Evolutionary conservation across 345 rosid species (phyloP).

Genomic region (Abelmoschus esculentus): DNA sequence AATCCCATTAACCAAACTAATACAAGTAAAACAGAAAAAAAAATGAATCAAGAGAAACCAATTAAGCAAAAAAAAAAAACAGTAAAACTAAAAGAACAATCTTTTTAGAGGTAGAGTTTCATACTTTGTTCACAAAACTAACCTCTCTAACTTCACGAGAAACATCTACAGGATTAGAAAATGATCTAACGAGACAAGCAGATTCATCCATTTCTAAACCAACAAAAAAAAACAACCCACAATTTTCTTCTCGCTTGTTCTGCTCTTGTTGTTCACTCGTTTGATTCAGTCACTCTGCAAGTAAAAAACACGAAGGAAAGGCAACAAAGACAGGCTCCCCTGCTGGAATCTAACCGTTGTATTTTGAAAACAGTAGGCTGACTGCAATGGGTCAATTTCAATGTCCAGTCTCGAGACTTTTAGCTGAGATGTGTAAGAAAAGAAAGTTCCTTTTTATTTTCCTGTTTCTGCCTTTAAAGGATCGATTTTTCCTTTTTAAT

Average conservation of each 20-base stretch:
- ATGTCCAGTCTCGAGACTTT: neutral
- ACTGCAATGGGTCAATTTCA: slow-evolving; percentile 2
- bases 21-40: neutral
- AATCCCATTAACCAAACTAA: slow-evolving; percentile 1
- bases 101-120: neutral
- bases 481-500: neutral
- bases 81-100: neutral
- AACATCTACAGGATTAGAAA: slow-evolving; percentile 71
- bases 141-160: slow-evolving; percentile 54
- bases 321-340: neutral
- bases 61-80: slow-evolving; percentile 11
- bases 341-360: neutral
- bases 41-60: neutral
- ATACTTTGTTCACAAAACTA: slow-evolving; percentile 3
- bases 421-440: neutral
- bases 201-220: slow-evolving; percentile 46
- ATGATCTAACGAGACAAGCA: slow-evolving; percentile 60
- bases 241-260: neutral
- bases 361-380: neutral
- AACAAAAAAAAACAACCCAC: neutral
- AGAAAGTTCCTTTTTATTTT: neutral
- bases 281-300: slow-evolving; percentile 2
- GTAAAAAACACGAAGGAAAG: neutral
- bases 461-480: neutral
- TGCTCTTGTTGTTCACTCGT: neutral